Percentiles rank a stretch among this genome's conserved stretches.
These are phyloP conservation scores for Didymella segeticola DNA, from an alignment of 2,329 filamentous ascomycete species.

Conservation along the genomic window DNA sequence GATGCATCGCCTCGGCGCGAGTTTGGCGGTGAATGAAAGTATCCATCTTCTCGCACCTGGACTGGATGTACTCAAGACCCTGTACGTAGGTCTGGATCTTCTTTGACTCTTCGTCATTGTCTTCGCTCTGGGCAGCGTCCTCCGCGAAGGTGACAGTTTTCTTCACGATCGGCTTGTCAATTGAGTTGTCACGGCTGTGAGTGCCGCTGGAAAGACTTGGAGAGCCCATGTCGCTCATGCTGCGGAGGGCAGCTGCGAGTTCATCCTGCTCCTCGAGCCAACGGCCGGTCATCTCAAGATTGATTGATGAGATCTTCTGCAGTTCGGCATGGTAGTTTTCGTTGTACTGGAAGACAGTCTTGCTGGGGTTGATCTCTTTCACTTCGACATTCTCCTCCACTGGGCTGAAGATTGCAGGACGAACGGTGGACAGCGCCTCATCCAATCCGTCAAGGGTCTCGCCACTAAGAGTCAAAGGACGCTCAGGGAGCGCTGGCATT, in stretches of 20 bases:
- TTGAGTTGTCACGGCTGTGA: conserved; percentile 44
- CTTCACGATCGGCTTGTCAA: conserved; percentile 58
- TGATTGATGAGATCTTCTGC: conserved; percentile 71
- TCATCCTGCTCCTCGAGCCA: conserved; percentile 86
- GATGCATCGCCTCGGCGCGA: conserved; percentile 87
- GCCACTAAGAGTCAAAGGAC: conserved; percentile 37
- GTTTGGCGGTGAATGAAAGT: conserved; percentile 84
- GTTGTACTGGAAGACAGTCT: conserved; percentile 75
- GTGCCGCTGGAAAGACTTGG: conserved; percentile 46
- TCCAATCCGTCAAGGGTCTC: conserved; percentile 45
- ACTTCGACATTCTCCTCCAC: conserved; percentile 53
- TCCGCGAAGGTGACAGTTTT: conserved; percentile 78
- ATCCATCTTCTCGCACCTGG: conserved; percentile 71
- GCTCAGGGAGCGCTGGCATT: conserved; percentile 25
- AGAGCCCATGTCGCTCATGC: conserved; percentile 56
- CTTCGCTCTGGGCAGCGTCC: conserved; percentile 31
- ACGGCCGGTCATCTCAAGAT: conserved; percentile 81
- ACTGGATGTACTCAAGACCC: conserved; percentile 78
- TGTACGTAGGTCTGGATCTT: conserved; percentile 83
- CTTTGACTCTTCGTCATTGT: conserved; percentile 38
- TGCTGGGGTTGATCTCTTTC: conserved; percentile 65
- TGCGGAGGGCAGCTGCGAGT: conserved; percentile 72
- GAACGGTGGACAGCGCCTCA: conserved; percentile 40
- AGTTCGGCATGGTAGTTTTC: conserved; percentile 77
- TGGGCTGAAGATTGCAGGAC: conserved; percentile 39